A percentile compares a stretch with the other conserved stretches of the same genome.
phyloP scores from a whole-genome alignment of 2,329 filamentous ascomycete genomes.

The Trichoderma citrinoviride region DNA sequence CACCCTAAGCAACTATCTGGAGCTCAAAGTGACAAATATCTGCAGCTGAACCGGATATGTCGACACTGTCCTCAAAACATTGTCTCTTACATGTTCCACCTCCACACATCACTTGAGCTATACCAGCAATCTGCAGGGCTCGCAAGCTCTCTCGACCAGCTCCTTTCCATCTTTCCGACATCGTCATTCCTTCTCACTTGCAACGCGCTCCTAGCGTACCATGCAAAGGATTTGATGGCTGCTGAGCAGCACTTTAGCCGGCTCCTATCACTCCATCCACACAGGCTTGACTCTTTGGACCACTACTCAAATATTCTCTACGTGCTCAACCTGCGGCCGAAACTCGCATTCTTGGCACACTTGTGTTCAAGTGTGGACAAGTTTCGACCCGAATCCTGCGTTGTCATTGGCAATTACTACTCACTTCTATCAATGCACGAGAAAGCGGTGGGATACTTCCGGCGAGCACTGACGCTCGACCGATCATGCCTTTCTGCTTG shows the following conservation, averaged over 20 bases:
- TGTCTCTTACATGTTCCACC: slow-evolving; percentile 89
- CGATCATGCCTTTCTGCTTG: slow-evolving; percentile 89
- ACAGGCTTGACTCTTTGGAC: slow-evolving; percentile 83
- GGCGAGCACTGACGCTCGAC: slow-evolving; percentile 85
- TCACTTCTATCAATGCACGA: slow-evolving; percentile 92
- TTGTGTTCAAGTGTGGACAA: slow-evolving; percentile 89
- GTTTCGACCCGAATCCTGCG: slow-evolving; percentile 94
- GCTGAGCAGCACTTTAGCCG: slow-evolving; percentile 71
- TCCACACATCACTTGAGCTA: slow-evolving; percentile 86
- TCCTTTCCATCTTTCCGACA: slow-evolving; percentile 79
- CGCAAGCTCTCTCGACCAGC: slow-evolving; percentile 70
- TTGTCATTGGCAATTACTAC: slow-evolving; percentile 97
- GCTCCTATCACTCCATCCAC: slow-evolving; percentile 69
- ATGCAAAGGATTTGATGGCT: slow-evolving; percentile 75
- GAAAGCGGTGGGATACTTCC: slow-evolving; percentile 97
- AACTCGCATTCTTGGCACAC: slow-evolving; percentile 88
- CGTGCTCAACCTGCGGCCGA: slow-evolving; percentile 82
- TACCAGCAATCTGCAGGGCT: slow-evolving; percentile 80
- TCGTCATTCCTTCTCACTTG: slow-evolving; percentile 91
- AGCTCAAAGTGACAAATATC: slow-evolving; percentile 21
- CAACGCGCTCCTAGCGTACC: slow-evolving; percentile 82
- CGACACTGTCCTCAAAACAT: slow-evolving; percentile 81
- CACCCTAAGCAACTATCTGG: slow-evolving; percentile 26
- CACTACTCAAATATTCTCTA: slow-evolving; percentile 98
- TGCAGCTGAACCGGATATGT: slow-evolving; percentile 67